phyloP scores from a whole-genome alignment of 306 rosid genomes.

The Castanea sativa region DNA sequence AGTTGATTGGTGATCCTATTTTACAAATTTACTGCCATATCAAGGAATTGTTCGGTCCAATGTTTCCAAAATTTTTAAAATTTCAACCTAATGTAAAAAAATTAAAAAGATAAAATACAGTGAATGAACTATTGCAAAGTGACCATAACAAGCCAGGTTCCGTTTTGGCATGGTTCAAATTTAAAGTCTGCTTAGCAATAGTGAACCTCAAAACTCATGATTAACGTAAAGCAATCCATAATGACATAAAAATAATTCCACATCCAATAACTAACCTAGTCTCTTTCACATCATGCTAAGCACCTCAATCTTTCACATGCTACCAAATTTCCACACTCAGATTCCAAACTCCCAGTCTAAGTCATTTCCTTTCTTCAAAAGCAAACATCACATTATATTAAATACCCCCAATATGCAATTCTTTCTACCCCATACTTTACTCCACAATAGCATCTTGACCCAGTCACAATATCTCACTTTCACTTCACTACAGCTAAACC shows the following conservation, averaged over 20 bases:
- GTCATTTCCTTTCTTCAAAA: conserved; percentile 10
- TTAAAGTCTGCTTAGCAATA: not conserved
- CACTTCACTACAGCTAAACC: not conserved
- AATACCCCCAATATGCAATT: not conserved
- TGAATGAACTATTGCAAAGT: not conserved
- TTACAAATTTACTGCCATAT: no score
- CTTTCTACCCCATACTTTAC: conserved; percentile 4
- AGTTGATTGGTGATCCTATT: not conserved
- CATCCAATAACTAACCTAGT: no score
- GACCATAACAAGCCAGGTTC: not conserved
- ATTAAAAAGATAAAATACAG: no score
- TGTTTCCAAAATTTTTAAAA: no score
- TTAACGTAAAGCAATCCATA: no score
- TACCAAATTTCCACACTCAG: not conserved
- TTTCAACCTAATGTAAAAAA: no score
- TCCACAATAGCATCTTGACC: conserved; percentile 3
- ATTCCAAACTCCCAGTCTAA: conserved; percentile 20
- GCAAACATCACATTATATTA: conserved; percentile 15
- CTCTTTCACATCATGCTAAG: no score
- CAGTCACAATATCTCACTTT: conserved; percentile 16
- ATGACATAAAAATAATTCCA: no score
- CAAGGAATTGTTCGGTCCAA: no score
- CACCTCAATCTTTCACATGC: no score
- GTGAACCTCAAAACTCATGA: not conserved
- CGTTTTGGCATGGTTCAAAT: not conserved